Percentiles rank a stretch among this genome's conserved stretches.
Evolutionary conservation across 1,139 yeast genomes (phyloP).

Genomic region (Debaryomyces singareniensis): DNA sequence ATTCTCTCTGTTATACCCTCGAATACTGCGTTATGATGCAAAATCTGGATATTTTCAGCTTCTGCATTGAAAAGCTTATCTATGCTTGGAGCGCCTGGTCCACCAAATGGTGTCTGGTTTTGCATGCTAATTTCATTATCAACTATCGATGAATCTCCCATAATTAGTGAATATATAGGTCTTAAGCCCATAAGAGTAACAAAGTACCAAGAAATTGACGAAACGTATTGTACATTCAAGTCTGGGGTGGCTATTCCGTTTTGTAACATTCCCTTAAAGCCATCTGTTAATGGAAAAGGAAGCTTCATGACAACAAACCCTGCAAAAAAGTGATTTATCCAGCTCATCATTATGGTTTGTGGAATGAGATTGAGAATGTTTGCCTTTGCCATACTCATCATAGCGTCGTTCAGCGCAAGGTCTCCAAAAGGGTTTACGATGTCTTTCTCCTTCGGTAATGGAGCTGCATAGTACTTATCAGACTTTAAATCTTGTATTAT

Average conservation of each 20-base stretch:
- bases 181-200: slow-evolving; percentile 80
- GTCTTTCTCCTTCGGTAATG: slow-evolving; percentile 35
- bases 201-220: slow-evolving; percentile 96
- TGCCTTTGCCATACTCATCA: slow-evolving; percentile 74
- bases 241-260: slow-evolving; percentile 81
- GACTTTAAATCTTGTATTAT: slow-evolving; percentile 41
- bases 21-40: slow-evolving; percentile 47
- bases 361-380: slow-evolving; percentile 83
- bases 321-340: slow-evolving; percentile 91
- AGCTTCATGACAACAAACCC: slow-evolving; percentile 73
- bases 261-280: slow-evolving; percentile 90
- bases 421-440: slow-evolving; percentile 63
- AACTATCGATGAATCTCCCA: slow-evolving; percentile 47
- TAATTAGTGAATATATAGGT: slow-evolving; percentile 69
- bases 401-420: slow-evolving; percentile 65
- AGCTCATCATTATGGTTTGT: slow-evolving; percentile 90
- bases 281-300: slow-evolving; percentile 68
- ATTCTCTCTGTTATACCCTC: slow-evolving; percentile 65
- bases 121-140: slow-evolving; percentile 46
- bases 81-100: slow-evolving; percentile 55
- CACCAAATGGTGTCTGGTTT: slow-evolving; percentile 37
- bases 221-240: slow-evolving; percentile 88
- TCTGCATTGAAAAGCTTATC: slow-evolving; percentile 60
- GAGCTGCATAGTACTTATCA: slow-evolving; percentile 45
- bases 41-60: slow-evolving; percentile 71